Evolutionary conservation across 345 rosid genomes (phyloP), one percentile per base, ranked within the genome.

Genomic region (Sisymbrium altissimum): DNA sequence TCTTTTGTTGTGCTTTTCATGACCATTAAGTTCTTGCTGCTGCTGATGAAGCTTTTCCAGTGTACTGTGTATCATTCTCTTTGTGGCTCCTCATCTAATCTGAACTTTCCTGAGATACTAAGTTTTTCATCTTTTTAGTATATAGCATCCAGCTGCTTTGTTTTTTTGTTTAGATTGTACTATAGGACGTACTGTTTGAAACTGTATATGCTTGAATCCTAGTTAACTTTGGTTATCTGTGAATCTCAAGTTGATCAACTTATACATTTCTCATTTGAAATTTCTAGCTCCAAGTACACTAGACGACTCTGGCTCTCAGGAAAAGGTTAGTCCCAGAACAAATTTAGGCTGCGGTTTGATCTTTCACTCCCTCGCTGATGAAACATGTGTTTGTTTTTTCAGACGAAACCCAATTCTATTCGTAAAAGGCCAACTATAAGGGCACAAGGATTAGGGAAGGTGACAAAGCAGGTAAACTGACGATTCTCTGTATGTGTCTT

Each of bases 341-440:
- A 11, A 19, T 71, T 48, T 45, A 27, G 57, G 21, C 56, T 56
- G 33, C 66, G 30, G 46, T 53, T 71, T 68, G 40, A 73, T 57
- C 25, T 63, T 48, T 55, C 41, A 70, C 54, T 65, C 45, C 21
- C 35, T 50, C 60, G 9, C 53, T 58, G 32, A 74, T 61, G 66
- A 50, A 78, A 14, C 60, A 77, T 64, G 23, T 33, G 59, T 69
- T 48, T 61, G 32, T 68, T 46, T 27, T 70, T 58, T 61, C 78
- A 92, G 97, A 33, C 72, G 58, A 85, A 80, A 70, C 63, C 70
- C 57, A 84, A 76, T 80, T 76, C 58, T 66, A 73, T 81, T 62
- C 71, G 72, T 54, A 90, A 76, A 81, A 89, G 81, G 80, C 87
- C 87, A 52, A 84, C 70, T 80, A 53, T 72, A 58, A 75, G 69